Conservation (phyloP, 2,329 filamentous ascomycete genomes). For the Monilinia laxa region DNA sequence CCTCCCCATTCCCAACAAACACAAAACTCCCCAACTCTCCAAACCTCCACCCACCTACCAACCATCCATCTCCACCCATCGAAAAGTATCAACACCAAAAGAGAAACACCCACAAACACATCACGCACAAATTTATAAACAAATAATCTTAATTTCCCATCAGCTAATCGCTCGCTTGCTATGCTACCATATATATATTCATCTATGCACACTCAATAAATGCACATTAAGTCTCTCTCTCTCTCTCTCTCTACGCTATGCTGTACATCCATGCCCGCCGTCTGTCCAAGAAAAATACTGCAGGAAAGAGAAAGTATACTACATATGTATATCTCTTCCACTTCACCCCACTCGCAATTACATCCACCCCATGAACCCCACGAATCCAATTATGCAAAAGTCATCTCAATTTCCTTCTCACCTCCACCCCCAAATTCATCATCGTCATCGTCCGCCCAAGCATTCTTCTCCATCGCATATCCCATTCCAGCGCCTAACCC, state of each 20-base stretch:
- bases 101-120: too few species aligned
- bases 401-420: conserved; percentile 77
- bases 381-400: conserved; percentile 55
- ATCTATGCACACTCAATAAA: conserved; percentile 5
- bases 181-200: conserved; percentile 12
- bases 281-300: background rate
- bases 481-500: conserved; percentile 13
- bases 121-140: too few species aligned
- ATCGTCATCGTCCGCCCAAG: conserved; percentile 71
- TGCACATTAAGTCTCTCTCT: background rate
- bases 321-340: background rate
- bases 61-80: too few species aligned
- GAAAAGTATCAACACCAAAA: too few species aligned
- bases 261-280: background rate
- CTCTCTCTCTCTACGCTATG: background rate
- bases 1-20: too few species aligned
- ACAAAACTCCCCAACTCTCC: too few species aligned
- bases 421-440: conserved; percentile 69
- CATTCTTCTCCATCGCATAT: conserved; percentile 48
- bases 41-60: too few species aligned
- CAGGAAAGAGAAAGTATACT: background rate
- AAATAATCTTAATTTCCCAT: too few species aligned
- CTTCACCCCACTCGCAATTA: background rate
- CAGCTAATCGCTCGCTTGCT: background rate
- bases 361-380: background rate